Percentiles rank a stretch among this genome's conserved stretches.
Conservation (phyloP, 2,329 filamentous ascomycete species). For the Claviceps purpurea region DNA sequence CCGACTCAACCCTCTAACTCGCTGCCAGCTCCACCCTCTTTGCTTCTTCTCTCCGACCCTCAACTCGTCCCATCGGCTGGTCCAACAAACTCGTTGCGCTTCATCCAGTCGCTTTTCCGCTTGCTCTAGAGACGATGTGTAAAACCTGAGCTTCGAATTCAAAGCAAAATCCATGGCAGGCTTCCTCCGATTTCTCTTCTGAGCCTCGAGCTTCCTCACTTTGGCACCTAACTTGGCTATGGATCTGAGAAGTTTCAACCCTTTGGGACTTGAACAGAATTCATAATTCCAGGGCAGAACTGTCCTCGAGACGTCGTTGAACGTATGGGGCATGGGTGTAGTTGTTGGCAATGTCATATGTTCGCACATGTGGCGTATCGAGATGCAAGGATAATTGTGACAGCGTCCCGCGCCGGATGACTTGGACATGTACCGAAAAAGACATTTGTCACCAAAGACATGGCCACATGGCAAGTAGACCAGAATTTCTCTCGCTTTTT, state of each 20-base stretch:
- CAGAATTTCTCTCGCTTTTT: constrained; percentile 5
- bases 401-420: constrained; percentile 2
- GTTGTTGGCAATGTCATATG: constrained; percentile 5
- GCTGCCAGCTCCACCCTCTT: not conserved
- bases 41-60: constrained; percentile 1
- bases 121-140: not conserved
- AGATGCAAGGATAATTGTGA: constrained; percentile 5
- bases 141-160: not conserved
- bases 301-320: not conserved
- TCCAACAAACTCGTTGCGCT: constrained; percentile 4
- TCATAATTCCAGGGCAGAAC: constrained; percentile 10
- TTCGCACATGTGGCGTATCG: constrained; percentile 11
- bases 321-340: not conserved
- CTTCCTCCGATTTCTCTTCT: not conserved
- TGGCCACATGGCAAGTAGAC: constrained; percentile 16
- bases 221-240: not conserved
- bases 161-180: not conserved
- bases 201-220: constrained; percentile 1
- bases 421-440: constrained; percentile 6
- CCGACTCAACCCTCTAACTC: not conserved
- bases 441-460: constrained; percentile 12
- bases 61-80: constrained; percentile 3
- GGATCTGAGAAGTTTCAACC: not conserved
- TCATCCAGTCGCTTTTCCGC: constrained; percentile 3
- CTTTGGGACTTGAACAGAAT: constrained; percentile 8